Percentiles rank a stretch among this genome's conserved stretches.
phyloP scores from a whole-genome alignment of 192 early-diverging fungal genomes.

The Coemansia sp. region DNA sequence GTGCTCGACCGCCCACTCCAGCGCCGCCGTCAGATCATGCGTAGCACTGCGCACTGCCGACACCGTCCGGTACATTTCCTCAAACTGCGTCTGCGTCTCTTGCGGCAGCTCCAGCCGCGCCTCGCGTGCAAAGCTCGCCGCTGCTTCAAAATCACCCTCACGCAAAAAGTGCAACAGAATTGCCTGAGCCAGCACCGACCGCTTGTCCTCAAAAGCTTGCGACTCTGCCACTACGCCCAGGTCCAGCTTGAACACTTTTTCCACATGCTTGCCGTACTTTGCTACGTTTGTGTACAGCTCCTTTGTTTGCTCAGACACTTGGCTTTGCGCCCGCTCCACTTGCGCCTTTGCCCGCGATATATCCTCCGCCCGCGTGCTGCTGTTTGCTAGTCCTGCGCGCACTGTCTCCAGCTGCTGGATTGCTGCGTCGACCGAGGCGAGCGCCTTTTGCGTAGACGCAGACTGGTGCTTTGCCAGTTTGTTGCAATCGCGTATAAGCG shows the following conservation, averaged over 20 bases:
- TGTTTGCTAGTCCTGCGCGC: background rate
- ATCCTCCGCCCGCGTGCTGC: background rate
- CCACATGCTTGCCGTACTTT: slow-evolving; percentile 74
- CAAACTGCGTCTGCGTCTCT: slow-evolving; percentile 65
- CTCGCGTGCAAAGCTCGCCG: slow-evolving; percentile 55
- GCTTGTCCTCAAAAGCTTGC: slow-evolving; percentile 73
- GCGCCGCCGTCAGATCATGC: slow-evolving; percentile 63
- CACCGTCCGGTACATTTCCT: slow-evolving; percentile 79
- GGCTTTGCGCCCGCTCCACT: slow-evolving; percentile 18
- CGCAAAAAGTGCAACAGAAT: slow-evolving; percentile 79
- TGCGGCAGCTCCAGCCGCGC: slow-evolving; percentile 47
- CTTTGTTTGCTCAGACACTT: slow-evolving; percentile 58
- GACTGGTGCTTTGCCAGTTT: slow-evolving; percentile 67
- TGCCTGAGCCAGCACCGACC: slow-evolving; percentile 60
- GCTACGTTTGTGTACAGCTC: slow-evolving; percentile 63
- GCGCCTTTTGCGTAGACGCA: slow-evolving; percentile 50
- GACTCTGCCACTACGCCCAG: slow-evolving; percentile 64
- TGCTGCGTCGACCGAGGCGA: slow-evolving; percentile 49
- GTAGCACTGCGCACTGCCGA: slow-evolving; percentile 54
- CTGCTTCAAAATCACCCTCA: slow-evolving; percentile 84
- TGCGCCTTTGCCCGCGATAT: slow-evolving; percentile 31
- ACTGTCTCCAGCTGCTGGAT: slow-evolving; percentile 46
- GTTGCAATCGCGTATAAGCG: slow-evolving; percentile 63
- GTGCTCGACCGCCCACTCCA: slow-evolving; percentile 73
- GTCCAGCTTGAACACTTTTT: slow-evolving; percentile 75